A percentile compares a stretch with the other conserved stretches of the same genome.
Evolutionary conservation across 1,139 yeast genomes (phyloP).

Genomic region (Debaryomycetaceae sp.): DNA sequence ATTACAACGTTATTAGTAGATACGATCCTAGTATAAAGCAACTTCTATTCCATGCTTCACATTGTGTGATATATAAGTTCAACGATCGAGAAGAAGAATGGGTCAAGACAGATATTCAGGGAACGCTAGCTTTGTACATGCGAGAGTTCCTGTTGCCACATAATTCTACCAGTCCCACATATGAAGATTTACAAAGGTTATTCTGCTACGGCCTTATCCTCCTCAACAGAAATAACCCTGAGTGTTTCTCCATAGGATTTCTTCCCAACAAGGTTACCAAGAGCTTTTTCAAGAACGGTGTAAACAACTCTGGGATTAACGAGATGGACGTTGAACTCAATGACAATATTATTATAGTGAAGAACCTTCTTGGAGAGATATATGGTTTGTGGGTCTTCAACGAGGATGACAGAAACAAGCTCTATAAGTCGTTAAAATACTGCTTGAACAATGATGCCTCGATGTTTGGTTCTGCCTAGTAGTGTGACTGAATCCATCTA

Average conservation of each 20-base stretch:
- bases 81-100: constrained; percentile 66
- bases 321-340: constrained; percentile 73
- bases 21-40: constrained; percentile 82
- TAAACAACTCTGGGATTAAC: constrained; percentile 41
- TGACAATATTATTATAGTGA: constrained; percentile 76
- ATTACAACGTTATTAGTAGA: constrained; percentile 75
- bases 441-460: constrained; percentile 43
- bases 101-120: constrained; percentile 77
- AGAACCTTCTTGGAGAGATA: constrained; percentile 71
- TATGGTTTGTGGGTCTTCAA: constrained; percentile 90
- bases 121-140: constrained; percentile 76
- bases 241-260: constrained; percentile 78
- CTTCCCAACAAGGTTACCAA: constrained; percentile 54
- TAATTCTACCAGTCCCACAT: constrained; percentile 20
- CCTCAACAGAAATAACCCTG: constrained; percentile 69
- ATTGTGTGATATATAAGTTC: constrained; percentile 75
- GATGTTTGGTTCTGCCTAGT: constrained; percentile 2
- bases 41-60: constrained; percentile 70
- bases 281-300: constrained; percentile 37
- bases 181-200: constrained; percentile 43
- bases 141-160: constrained; percentile 45
- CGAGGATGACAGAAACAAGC: constrained; percentile 64
- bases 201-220: constrained; percentile 79
- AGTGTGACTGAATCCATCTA: too few relatives aligned
- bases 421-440: constrained; percentile 57